Conservation (phyloP, 768 basidiomycete species). For the Termitomyces sp. region DNA sequence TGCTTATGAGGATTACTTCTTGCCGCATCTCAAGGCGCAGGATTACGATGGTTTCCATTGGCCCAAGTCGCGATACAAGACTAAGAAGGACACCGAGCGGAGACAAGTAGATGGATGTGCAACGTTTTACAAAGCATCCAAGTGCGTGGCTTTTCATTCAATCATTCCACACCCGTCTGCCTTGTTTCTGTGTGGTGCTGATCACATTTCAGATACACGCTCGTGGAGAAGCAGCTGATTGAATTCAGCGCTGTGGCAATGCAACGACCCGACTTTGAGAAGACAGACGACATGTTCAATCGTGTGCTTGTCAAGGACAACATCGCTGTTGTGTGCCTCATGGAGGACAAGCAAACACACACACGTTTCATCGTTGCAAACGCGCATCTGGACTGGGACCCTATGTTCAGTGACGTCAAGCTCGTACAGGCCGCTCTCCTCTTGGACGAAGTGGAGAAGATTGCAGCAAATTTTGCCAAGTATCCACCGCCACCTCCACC, state of each 20-base stretch:
- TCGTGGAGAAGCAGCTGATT: slow-evolving; percentile 90
- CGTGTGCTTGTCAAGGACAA: slow-evolving; percentile 94
- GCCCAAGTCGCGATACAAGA: slow-evolving; percentile 91
- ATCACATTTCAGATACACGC: slow-evolving; percentile 61
- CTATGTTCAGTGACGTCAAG: slow-evolving; percentile 91
- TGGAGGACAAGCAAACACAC: slow-evolving; percentile 86
- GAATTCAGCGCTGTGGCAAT: slow-evolving; percentile 93
- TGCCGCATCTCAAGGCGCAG: slow-evolving; percentile 61
- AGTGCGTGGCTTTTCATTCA: slow-evolving; percentile 48
- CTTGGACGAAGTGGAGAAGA: slow-evolving; percentile 90
- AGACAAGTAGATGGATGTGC: slow-evolving; percentile 95
- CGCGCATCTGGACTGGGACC: slow-evolving; percentile 92
- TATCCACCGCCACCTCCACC: slow-evolving; percentile 63
- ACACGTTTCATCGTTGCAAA: slow-evolving; percentile 88
- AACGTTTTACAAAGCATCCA: slow-evolving; percentile 87
- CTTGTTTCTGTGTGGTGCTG: slow-evolving; percentile 5
- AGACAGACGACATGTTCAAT: slow-evolving; percentile 99
- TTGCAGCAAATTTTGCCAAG: slow-evolving; percentile 77
- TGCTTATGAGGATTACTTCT: slow-evolving; percentile 90
- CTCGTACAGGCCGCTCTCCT: slow-evolving; percentile 93
- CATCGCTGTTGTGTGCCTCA: slow-evolving; percentile 80
- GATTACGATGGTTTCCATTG: slow-evolving; percentile 92
- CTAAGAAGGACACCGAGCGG: slow-evolving; percentile 84
- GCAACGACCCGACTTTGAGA: slow-evolving; percentile 91
- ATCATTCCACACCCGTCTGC: not conserved